These are phyloP conservation scores for Fusarium incarnatum DNA, from an alignment of 2,329 filamentous ascomycete species.

Conservation along the genomic window DNA sequence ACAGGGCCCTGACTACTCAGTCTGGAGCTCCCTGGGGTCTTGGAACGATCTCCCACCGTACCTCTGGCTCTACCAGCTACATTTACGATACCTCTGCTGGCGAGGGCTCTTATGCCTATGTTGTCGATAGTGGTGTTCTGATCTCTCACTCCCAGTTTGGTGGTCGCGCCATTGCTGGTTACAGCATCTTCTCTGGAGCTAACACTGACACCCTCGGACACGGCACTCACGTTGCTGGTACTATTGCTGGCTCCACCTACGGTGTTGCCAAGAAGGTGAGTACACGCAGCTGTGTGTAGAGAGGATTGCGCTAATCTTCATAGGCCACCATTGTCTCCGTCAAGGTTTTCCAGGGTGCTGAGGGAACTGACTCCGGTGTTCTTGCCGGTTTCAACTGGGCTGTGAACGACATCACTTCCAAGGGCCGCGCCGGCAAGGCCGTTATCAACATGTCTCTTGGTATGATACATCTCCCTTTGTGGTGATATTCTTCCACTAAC, in stretches of 20 bases:
- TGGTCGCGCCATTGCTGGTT: neutral
- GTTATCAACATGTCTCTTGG: neutral
- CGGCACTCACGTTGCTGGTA: neutral
- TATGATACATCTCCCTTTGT: neutral
- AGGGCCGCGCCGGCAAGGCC: neutral
- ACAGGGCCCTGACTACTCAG: neutral
- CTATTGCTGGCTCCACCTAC: neutral
- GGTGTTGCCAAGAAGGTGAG: neutral
- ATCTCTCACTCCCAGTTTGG: neutral
- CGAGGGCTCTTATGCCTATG: neutral
- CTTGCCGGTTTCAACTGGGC: constrained; percentile 3
- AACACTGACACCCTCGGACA: neutral
- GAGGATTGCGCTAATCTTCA: neutral
- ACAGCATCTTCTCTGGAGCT: neutral
- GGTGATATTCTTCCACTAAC: neutral
- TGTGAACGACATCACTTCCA: constrained; percentile 2
- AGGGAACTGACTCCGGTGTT: neutral
- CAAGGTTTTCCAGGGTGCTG: constrained; percentile 1
- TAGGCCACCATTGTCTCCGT: neutral
- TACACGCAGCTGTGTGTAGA: neutral
- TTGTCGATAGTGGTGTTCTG: neutral
- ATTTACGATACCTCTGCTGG: neutral
- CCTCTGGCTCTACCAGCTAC: neutral
- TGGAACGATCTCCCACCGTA: neutral
- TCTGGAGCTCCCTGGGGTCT: neutral